Conservation (phyloP, 805 yeast species). For the Jamesozyma lodderae region DNA sequence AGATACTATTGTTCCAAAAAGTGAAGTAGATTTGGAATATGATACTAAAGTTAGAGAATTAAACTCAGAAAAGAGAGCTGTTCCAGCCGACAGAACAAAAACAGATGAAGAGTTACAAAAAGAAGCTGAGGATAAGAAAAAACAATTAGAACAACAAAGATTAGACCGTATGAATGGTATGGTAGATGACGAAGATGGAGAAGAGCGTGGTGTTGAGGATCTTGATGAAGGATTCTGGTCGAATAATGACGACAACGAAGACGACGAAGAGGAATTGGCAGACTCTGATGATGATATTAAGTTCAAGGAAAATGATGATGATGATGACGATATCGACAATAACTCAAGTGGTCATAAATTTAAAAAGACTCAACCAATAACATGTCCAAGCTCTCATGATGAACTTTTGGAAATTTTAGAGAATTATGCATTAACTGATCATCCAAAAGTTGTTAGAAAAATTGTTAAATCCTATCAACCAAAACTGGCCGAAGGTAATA, state of each 20-base stretch:
- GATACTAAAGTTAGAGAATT: constrained; percentile 60
- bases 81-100: constrained; percentile 72
- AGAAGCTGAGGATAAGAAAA: constrained; percentile 53
- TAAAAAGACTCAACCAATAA: constrained; percentile 10
- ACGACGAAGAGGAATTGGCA: constrained; percentile 25
- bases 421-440: constrained; percentile 33
- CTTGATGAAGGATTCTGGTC: constrained; percentile 64
- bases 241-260: constrained; percentile 39
- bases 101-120: constrained; percentile 60
- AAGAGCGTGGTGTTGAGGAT: constrained; percentile 56
- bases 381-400: constrained; percentile 43
- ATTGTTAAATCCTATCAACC: constrained; percentile 63
- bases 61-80: constrained; percentile 64
- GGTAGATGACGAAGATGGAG: constrained; percentile 35
- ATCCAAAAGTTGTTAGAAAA: constrained; percentile 41
- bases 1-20: constrained; percentile 23
- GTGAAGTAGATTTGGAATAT: constrained; percentile 40
- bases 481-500: constrained; percentile 71
- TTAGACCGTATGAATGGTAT: constrained; percentile 65
- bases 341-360: neutral
- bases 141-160: constrained; percentile 59
- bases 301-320: constrained; percentile 30
- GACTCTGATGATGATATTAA: constrained; percentile 36
- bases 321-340: constrained; percentile 19
- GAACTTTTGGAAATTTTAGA: constrained; percentile 34